Base-by-base conservation (phyloP, 148 eudicot genomes). In the Euryodendron excelsum region DNA sequence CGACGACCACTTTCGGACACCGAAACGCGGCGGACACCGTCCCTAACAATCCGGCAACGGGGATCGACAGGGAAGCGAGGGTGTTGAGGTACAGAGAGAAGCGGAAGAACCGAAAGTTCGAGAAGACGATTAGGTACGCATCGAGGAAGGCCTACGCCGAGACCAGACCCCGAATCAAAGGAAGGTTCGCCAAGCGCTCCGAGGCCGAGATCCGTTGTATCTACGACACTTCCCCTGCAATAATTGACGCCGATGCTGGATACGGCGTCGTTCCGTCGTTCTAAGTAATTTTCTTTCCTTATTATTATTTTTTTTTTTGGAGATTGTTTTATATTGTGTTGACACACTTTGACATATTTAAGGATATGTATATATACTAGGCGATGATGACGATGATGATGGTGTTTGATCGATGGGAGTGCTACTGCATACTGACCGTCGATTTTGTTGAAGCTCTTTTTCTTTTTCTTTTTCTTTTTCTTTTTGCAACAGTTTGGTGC, bases 61-160 rank as follows among this genome's bases (percentile, higher is more conserved):
- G 84, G 20, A 48, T 91, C 34, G 98, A 93, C 48, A 86, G 98
- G 72, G 96, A 91, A 72, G 98, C 98, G 0, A 87, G 96, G 74
- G 98, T 93, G 4, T 60, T 91, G 77, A 88, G 96, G 89, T 93
- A 93, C 90, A 87, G 89, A 77, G 98, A 93, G 87, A 93, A 90
- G 84, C 84, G 93, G 55, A 93, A 91, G 92, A 93, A 90, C 76
- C 78, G 94, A 50, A 93, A 89, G 85, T 93, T 93, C 55, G 96
- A 93, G 84, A 93, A 93, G 83, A 93, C 96, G 1, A 93, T 93
- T 63, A 84, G 96, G 27, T 91, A 93, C 65, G 94, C 98, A 0
- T 93, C 98, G 8, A 80, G 96, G 36, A 91, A 91, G 83, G 98
- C 96, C 36, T 93, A 93, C 47, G 98, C 96, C 0, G 98, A 93